These are phyloP conservation scores for Phaeotremella skinneri DNA, from an alignment of 768 basidiomycete species.

Conservation along the genomic window DNA sequence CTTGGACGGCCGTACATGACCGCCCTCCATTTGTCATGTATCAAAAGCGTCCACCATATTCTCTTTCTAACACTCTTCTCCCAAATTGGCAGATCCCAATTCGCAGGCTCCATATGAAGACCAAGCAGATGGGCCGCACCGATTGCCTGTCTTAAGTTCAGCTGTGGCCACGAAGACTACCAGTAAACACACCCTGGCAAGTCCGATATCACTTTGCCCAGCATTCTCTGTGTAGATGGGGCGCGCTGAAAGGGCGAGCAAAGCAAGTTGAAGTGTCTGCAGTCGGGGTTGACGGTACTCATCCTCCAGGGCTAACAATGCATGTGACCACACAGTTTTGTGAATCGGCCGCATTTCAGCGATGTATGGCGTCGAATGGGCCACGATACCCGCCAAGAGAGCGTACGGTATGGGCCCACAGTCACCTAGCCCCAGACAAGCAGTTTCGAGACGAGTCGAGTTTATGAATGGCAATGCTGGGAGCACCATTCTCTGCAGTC, in stretches of 20 bases:
- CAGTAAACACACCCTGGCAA: constrained; percentile 11
- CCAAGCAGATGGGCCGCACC: constrained; percentile 32
- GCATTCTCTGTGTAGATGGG: constrained; percentile 8
- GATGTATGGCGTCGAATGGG: constrained; percentile 24
- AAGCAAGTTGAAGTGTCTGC: constrained; percentile 23
- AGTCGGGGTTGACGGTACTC: constrained; percentile 33
- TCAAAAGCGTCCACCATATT: constrained; percentile 25
- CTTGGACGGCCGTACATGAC: constrained; percentile 16
- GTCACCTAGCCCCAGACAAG: constrained; percentile 12
- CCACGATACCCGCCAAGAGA: constrained; percentile 25
- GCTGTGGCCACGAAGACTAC: constrained; percentile 5
- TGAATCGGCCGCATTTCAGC: constrained; percentile 21
- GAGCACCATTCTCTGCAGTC: constrained; percentile 14
- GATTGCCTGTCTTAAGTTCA: constrained; percentile 20
- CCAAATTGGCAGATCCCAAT: constrained; percentile 28
- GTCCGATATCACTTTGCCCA: constrained; percentile 5
- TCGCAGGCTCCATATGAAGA: constrained; percentile 27
- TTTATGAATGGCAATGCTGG: constrained; percentile 30
- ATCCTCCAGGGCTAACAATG: constrained; percentile 26
- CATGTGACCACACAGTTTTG: constrained; percentile 23
- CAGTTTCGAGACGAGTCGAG: constrained; percentile 20
- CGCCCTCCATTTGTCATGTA: constrained; percentile 23
- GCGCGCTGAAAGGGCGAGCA: constrained; percentile 25
- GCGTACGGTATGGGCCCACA: constrained; percentile 24
- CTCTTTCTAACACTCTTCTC: constrained; percentile 21